Evolutionary conservation across 2,329 filamentous ascomycete species (phyloP).

Genomic region (Penicillium hesseltinei): DNA sequence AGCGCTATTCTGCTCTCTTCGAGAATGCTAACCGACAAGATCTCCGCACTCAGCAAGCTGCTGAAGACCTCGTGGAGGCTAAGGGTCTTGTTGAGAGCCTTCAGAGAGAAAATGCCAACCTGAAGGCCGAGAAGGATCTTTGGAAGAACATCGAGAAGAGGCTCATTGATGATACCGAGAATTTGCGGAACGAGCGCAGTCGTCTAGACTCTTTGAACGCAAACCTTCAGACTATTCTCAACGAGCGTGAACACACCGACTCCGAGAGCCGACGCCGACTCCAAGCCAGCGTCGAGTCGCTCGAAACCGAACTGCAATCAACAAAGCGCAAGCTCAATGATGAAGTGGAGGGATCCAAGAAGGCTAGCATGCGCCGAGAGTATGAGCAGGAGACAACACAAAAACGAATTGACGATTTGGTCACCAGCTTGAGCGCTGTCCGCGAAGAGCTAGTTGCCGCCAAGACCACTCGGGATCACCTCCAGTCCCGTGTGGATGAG

Average conservation of each 20-base stretch:
- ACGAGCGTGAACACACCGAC: slow-evolving; percentile 84
- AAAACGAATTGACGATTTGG: slow-evolving; percentile 88
- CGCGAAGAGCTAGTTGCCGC: slow-evolving; percentile 83
- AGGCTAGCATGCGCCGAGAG: slow-evolving; percentile 78
- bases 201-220: slow-evolving; percentile 79
- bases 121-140: slow-evolving; percentile 91
- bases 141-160: slow-evolving; percentile 93
- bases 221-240: slow-evolving; percentile 83
- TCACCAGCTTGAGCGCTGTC: slow-evolving; percentile 71
- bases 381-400: slow-evolving; percentile 86
- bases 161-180: slow-evolving; percentile 83
- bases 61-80: slow-evolving; percentile 87
- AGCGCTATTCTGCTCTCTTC: slow-evolving; percentile 71
- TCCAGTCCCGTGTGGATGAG: slow-evolving; percentile 86
- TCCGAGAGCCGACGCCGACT: slow-evolving; percentile 77
- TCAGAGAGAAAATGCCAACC: slow-evolving; percentile 84
- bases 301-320: slow-evolving; percentile 75
- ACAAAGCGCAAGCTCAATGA: slow-evolving; percentile 80
- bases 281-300: slow-evolving; percentile 70
- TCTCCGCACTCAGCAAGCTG: slow-evolving; percentile 82
- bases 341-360: slow-evolving; percentile 81
- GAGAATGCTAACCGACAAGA: slow-evolving; percentile 89
- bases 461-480: slow-evolving; percentile 84
- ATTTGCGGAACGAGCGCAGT: slow-evolving; percentile 76
- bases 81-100: slow-evolving; percentile 79